phyloP scores from a whole-genome alignment of 1,139 yeast species.

The Suhomyces maxii region DNA sequence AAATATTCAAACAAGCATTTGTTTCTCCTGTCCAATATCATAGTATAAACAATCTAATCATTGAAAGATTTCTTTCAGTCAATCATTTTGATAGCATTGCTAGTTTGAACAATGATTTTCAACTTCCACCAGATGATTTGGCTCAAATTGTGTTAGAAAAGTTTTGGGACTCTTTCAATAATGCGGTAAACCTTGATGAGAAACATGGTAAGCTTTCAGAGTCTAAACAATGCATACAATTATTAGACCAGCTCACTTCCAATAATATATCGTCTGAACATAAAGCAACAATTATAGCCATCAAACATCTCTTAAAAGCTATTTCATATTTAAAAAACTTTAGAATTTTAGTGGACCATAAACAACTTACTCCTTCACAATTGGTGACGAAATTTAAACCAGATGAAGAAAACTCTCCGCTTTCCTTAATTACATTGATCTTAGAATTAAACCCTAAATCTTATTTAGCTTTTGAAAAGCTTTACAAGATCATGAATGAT shows the following conservation, averaged over 20 bases:
- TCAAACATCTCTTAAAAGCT: slow-evolving; percentile 32
- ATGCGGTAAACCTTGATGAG: slow-evolving; percentile 51
- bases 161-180: slow-evolving; percentile 57
- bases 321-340: slow-evolving; percentile 32
- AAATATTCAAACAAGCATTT: slow-evolving; percentile 28
- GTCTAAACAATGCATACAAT: slow-evolving; percentile 39
- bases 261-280: slow-evolving; percentile 13
- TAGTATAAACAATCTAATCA: slow-evolving; percentile 32
- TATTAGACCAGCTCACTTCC: slow-evolving; percentile 28
- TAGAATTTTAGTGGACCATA: slow-evolving; percentile 37
- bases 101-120: slow-evolving; percentile 18
- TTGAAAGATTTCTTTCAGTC: slow-evolving; percentile 40
- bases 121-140: slow-evolving; percentile 16
- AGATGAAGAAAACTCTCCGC: slow-evolving; percentile 1
- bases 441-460: slow-evolving; percentile 58
- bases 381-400: slow-evolving; percentile 24
- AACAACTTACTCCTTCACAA: slow-evolving; percentile 30
- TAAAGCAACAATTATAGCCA: slow-evolving; percentile 21
- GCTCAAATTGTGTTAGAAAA: slow-evolving; percentile 30
- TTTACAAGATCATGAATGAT: slow-evolving; percentile 43
- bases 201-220: slow-evolving; percentile 46
- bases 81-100: slow-evolving; percentile 36
- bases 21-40: slow-evolving; percentile 21
- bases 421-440: slow-evolving; percentile 35
- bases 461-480: slow-evolving; percentile 47